Conservation (phyloP, 2,329 filamentous ascomycete species). For the Ceratocystis colombiana region DNA sequence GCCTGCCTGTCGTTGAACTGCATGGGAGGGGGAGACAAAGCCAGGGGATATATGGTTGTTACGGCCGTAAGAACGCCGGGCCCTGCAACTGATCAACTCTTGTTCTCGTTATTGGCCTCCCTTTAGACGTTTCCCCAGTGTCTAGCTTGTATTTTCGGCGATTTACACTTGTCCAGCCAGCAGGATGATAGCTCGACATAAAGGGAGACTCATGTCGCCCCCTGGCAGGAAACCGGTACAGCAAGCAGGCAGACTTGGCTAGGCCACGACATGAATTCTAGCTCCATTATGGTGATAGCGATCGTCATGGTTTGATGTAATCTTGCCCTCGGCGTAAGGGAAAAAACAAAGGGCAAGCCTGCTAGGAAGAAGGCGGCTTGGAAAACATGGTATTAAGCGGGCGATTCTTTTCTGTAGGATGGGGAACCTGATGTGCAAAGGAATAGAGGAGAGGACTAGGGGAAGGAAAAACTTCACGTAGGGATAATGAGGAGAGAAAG, state of each 20-base stretch:
- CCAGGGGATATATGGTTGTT: too few relatives aligned
- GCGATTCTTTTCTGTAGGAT: neutral
- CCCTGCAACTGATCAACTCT: neutral
- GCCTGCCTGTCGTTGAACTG: too few relatives aligned
- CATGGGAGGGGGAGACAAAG: too few relatives aligned
- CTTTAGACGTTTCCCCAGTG: neutral
- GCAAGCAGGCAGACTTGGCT: conserved; percentile 7
- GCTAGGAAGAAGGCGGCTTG: neutral
- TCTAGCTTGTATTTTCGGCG: neutral
- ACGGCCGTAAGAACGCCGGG: neutral
- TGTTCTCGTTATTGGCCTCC: neutral
- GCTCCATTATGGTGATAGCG: conserved; percentile 5
- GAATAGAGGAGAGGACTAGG: neutral
- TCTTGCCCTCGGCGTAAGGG: neutral
- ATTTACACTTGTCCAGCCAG: neutral
- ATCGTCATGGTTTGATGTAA: conserved; percentile 4
- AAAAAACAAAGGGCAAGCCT: neutral
- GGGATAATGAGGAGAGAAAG: neutral
- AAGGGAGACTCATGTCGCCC: neutral
- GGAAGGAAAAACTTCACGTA: neutral
- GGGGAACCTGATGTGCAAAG: neutral
- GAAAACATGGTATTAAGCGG: neutral
- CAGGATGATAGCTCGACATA: neutral
- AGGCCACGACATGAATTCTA: neutral
- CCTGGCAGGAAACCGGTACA: conserved; percentile 12